Evolutionary conservation across 192 early-diverging fungal species (phyloP), one percentile per base, ranked within the genome.

Genomic region (Thamnidium elegans): DNA sequence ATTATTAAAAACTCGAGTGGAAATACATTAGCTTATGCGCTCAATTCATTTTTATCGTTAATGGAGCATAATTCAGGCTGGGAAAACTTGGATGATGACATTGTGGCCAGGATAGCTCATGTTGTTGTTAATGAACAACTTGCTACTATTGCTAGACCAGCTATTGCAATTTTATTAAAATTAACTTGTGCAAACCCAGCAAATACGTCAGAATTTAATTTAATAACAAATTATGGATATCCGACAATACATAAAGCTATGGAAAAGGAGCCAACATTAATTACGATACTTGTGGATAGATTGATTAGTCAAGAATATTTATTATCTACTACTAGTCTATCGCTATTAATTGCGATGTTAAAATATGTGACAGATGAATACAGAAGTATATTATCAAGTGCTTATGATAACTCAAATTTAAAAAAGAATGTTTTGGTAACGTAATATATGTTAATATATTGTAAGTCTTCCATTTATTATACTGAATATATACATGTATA

Each of bases 1-100:
- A 72, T 81, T 46, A 86, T 89, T 46, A 79, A 80, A 54, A 81
- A 78, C 26, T 55, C 72, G 1, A 72, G 66, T 65, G 87, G 87
- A 11, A 89, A 89, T 58, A 89, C 86, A 4, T 68, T 89, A 4
- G 87, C 87, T 7, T 89, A 89, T 74, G 87, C 88, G 3, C 68
- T 89, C 50, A 82, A 78, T 39, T 83, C 88, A 2, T 70, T 89
- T 50, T 69, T 74, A 30, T 81, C 79, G n/a, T 66, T 89, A 13
- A 81, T 87, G 82, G 87, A 89, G 36, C 86, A 88, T 63, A 75
- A 89, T 50, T 67, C 71, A 7, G 84, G 84, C 2, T 87, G 88
- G 87, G 86, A 85, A 2, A 50, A 70, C 14, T 71, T 89, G 15
- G 65, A 62, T 15, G 63, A 46, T 26, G 68, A 71, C 26, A 84